Base-by-base conservation (phyloP, 345 rosid genomes). In the Nephelium lappaceum region DNA sequence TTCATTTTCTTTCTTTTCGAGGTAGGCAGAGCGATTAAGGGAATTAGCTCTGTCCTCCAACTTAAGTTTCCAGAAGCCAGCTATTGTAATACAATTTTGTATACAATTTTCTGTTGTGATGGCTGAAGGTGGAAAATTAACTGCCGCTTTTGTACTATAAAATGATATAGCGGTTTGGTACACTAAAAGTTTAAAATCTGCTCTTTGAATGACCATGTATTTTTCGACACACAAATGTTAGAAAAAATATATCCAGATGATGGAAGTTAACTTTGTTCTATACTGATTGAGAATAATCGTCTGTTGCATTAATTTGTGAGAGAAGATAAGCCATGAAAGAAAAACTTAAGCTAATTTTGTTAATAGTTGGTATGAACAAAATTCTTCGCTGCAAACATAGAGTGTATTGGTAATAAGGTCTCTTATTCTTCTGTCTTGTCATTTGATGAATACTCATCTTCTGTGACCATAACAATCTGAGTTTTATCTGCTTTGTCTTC, bases 381-480 rank as follows among this genome's bases (percentile, higher is more conserved):
- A 68, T 11, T 38, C 36, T 43, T 9, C 51, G 49, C 18, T 12
- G 58, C 1, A 31, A 53, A 51, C 21, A 25, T 66, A 31, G 58
- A 38, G 53, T 24, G 18, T 18, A 27, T 63, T 70, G 24, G 25
- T 31, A 25, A 64, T 60, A 5, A 69, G 15, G 68, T 19, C n/a
- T 18, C 64, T 76, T 43, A 79, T 78, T 85, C 87, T 53, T 76
- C 70, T 16, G 87, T 77, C 58, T 64, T 82, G 63, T 55, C 62
- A 24, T 53, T 82, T 16, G 77, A 76, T 61, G 83, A 66, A 67
- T 76, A 64, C 81, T 81, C 89, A 31, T 67, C 67, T 42, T 85
- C 89, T 2, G 88, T 72, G n/a, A 85, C 83, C 91, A 87, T 88
- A 60, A 83, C 70, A 5, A 89, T 87, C 80, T 78, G 85, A 21